A percentile compares a stretch with the other conserved stretches of the same genome.
Evolutionary conservation across 306 rosid genomes (phyloP).

Genomic region (Arachis hypogaea): DNA sequence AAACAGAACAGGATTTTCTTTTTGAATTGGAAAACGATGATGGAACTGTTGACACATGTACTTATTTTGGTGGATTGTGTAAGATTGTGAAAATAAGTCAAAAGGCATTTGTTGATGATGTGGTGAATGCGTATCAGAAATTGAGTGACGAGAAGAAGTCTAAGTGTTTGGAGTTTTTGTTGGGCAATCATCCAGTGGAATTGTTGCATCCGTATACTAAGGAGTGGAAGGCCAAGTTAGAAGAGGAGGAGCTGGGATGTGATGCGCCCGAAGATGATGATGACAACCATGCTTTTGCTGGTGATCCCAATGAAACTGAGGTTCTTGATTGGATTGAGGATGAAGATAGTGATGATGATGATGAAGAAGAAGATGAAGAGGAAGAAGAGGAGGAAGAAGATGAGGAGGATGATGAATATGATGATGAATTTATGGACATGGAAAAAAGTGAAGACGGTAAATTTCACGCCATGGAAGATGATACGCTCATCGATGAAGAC

Average conservation of each 20-base stretch:
- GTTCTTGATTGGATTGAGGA: constrained; percentile 84
- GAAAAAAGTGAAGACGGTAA: constrained; percentile 51
- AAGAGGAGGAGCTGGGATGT: constrained; percentile 92
- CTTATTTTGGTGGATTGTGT: constrained; percentile 87
- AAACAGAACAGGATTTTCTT: constrained; percentile 64
- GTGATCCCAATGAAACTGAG: constrained; percentile 56
- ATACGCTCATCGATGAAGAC: constrained; percentile 18
- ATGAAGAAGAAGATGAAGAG: background rate
- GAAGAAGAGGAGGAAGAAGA: constrained; percentile 33
- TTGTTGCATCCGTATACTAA: constrained; percentile 89
- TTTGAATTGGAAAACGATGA: constrained; percentile 70
- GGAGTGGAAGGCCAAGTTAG: constrained; percentile 96
- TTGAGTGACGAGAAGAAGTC: constrained; percentile 81
- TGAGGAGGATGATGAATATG: constrained; percentile 43
- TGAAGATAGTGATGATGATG: constrained; percentile 38
- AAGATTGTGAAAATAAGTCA: constrained; percentile 76
- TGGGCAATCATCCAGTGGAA: constrained; percentile 73
- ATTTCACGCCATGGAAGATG: constrained; percentile 40
- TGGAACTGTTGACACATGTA: constrained; percentile 69
- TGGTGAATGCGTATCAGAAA: constrained; percentile 78
- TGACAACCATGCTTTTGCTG: constrained; percentile 29
- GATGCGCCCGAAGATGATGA: constrained; percentile 86
- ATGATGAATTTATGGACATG: constrained; percentile 50
- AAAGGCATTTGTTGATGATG: constrained; percentile 94
- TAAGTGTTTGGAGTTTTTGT: constrained; percentile 76